A percentile compares a stretch with the other conserved stretches of the same genome.
Conservation (phyloP, 2,329 filamentous ascomycete species). For the Alternaria triticina region DNA sequence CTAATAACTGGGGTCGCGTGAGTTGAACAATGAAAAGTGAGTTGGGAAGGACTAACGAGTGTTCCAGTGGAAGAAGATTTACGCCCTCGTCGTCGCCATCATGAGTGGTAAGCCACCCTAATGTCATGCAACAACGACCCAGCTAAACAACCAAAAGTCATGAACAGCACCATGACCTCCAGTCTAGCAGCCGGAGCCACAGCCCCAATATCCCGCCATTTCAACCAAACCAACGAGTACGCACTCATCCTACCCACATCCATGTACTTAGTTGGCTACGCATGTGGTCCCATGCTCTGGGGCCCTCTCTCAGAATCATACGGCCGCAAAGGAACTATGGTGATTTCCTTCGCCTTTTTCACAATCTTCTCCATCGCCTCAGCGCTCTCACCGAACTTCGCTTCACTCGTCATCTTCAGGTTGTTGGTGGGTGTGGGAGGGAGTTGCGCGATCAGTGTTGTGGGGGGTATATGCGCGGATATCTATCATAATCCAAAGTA, state of each 20-base stretch:
- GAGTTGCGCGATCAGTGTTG: constrained; percentile 63
- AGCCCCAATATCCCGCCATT: constrained; percentile 63
- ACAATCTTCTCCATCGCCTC: constrained; percentile 55
- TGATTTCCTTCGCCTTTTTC: constrained; percentile 58
- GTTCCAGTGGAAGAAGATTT: constrained; percentile 61
- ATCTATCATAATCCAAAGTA: constrained; percentile 63
- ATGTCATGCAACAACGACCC: too few species aligned
- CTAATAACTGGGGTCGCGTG: constrained; percentile 52
- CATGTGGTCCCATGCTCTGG: constrained; percentile 53
- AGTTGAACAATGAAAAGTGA: not conserved
- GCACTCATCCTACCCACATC: constrained; percentile 57
- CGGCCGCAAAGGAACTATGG: constrained; percentile 55
- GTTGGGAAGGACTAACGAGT: not conserved
- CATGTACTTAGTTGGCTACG: constrained; percentile 58
- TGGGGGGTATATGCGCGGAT: constrained; percentile 69
- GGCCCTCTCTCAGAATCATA: constrained; percentile 54
- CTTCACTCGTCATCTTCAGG: constrained; percentile 53
- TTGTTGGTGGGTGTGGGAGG: constrained; percentile 53
- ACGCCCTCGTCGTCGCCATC: constrained; percentile 62
- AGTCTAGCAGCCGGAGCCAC: constrained; percentile 68
- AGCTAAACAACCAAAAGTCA: constrained; percentile 29
- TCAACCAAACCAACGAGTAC: constrained; percentile 57
- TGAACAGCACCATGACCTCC: constrained; percentile 72
- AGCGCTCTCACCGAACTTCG: constrained; percentile 53
- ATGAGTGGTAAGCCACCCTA: constrained; percentile 55